Evolutionary conservation across 2,329 filamentous ascomycete species (phyloP).

Genomic region (Nemania abortiva): DNA sequence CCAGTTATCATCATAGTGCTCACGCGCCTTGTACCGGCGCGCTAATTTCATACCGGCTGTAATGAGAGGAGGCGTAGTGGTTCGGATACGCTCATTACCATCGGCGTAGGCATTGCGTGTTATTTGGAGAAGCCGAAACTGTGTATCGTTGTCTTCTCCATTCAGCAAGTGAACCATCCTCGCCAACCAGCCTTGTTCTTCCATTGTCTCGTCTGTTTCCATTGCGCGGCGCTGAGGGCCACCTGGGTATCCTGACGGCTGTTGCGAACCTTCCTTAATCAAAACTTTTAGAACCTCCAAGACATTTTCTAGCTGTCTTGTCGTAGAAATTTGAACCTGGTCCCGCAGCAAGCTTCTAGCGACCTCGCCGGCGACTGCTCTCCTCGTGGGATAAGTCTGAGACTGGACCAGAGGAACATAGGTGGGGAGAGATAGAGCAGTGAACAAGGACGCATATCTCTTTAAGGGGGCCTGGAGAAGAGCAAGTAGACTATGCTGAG

Average conservation of each 20-base stretch:
- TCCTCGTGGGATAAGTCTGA: conserved; percentile 91
- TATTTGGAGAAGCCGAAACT: conserved; percentile 92
- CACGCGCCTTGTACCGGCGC: conserved; percentile 86
- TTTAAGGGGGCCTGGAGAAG: conserved; percentile 92
- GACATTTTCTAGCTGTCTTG: conserved; percentile 86
- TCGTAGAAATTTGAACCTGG: conserved; percentile 81
- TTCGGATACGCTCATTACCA: conserved; percentile 94
- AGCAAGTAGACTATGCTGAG: conserved; percentile 89
- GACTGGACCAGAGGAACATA: conserved; percentile 91
- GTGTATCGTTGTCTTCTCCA: conserved; percentile 87
- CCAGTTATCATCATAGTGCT: conserved; percentile 81
- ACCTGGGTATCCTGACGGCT: conserved; percentile 85
- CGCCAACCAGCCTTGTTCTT: conserved; percentile 97
- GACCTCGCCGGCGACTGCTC: conserved; percentile 91
- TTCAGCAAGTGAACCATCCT: conserved; percentile 90
- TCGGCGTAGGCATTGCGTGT: conserved; percentile 88
- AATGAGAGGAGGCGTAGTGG: conserved; percentile 92
- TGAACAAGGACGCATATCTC: conserved; percentile 93
- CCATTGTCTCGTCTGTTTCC: conserved; percentile 97
- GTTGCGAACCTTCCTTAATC: conserved; percentile 91
- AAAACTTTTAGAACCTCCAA: conserved; percentile 89
- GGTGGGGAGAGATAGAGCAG: conserved; percentile 90
- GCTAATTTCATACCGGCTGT: conserved; percentile 92
- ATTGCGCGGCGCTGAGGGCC: conserved; percentile 78
- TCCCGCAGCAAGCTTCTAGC: conserved; percentile 85